Evolutionary conservation across 352 stramenopile species (phyloP).

Genomic region (Phytophthora niederhauseri): DNA sequence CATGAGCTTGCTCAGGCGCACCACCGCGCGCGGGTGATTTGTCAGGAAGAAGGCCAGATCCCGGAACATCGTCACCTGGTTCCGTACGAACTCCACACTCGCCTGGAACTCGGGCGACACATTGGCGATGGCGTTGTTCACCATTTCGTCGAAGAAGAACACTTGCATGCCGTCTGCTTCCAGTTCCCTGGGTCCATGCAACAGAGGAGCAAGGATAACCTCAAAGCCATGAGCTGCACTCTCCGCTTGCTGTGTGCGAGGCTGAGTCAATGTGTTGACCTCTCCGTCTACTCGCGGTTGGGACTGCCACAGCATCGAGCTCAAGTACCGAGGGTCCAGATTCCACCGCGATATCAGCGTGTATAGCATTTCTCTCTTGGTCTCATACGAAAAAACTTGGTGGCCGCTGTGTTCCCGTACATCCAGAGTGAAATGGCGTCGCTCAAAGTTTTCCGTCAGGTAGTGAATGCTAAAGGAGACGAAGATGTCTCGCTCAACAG

Average conservation of each 20-base stretch:
- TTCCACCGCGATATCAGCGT: slow-evolving; percentile 52
- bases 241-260: slow-evolving; percentile 44
- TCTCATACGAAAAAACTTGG: slow-evolving; percentile 42
- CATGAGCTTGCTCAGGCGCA: slow-evolving; percentile 48
- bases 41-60: slow-evolving; percentile 53
- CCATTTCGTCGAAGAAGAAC: slow-evolving; percentile 52
- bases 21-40: slow-evolving; percentile 48
- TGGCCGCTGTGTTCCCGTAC: slow-evolving; percentile 50
- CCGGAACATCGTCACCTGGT: slow-evolving; percentile 45
- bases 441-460: slow-evolving; percentile 47
- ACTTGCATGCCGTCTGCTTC: slow-evolving; percentile 45
- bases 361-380: slow-evolving; percentile 49
- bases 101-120: slow-evolving; percentile 43
- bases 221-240: slow-evolving; percentile 52
- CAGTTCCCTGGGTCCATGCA: slow-evolving; percentile 41
- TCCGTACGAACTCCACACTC: slow-evolving; percentile 41
- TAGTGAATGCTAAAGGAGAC: slow-evolving; percentile 58
- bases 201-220: slow-evolving; percentile 48
- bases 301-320: slow-evolving; percentile 55
- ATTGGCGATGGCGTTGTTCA: slow-evolving; percentile 43
- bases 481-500: slow-evolving; percentile 48
- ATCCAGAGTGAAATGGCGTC: slow-evolving; percentile 53
- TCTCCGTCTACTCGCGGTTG: slow-evolving; percentile 37
- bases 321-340: slow-evolving; percentile 51
- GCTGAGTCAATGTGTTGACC: slow-evolving; percentile 13